phyloP scores from a whole-genome alignment of 148 eudicot species.

The Dianthus caryophyllus region DNA sequence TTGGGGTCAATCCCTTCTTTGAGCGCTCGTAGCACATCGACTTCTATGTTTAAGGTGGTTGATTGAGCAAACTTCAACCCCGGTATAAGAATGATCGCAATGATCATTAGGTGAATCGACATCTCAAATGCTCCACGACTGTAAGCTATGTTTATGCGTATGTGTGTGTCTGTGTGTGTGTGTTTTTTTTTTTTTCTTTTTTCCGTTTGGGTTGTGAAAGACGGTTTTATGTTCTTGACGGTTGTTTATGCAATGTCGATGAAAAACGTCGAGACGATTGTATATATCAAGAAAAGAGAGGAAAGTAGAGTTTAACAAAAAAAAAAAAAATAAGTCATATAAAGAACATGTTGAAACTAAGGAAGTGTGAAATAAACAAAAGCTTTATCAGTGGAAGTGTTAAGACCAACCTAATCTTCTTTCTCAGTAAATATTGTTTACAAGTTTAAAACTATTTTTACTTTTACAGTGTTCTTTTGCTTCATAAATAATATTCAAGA shows the following conservation, averaged over 20 bases:
- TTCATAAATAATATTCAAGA: neutral
- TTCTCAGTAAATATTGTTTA: neutral
- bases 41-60: constrained; percentile 36
- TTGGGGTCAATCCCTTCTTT: constrained; percentile 51
- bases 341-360: constrained; percentile 18
- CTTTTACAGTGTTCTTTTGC: neutral
- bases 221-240: no score
- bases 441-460: neutral
- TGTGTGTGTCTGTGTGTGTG: constrained; percentile 8
- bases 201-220: no score
- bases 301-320: constrained; percentile 4
- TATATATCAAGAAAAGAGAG: constrained; percentile 9
- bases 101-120: constrained; percentile 13
- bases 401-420: constrained; percentile 33
- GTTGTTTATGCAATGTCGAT: constrained; percentile 5
- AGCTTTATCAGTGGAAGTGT: constrained; percentile 10
- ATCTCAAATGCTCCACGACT: constrained; percentile 5
- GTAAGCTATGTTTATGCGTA: neutral
- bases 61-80: constrained; percentile 24
- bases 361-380: constrained; percentile 21
- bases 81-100: constrained; percentile 7
- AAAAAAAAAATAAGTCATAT: no score
- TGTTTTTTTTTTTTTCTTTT: no score
- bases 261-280: neutral
- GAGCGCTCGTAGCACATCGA: constrained; percentile 47